phyloP scores from a whole-genome alignment of 2,329 filamentous ascomycete species.

The Fusarium praegraminearum region DNA sequence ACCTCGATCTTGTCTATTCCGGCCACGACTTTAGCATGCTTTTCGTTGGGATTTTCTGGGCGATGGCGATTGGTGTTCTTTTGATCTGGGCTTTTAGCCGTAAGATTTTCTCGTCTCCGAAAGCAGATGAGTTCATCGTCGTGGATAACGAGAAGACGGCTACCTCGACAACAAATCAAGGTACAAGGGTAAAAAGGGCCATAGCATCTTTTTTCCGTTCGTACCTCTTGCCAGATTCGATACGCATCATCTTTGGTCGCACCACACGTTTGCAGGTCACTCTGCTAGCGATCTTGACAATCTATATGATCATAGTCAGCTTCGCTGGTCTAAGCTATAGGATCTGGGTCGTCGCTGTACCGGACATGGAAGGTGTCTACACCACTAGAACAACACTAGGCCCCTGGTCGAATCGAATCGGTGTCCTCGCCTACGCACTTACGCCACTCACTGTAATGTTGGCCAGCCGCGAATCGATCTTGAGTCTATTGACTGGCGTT shows the following conservation, averaged over 20 bases:
- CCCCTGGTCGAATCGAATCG: background rate
- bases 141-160: background rate
- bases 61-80: background rate
- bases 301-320: background rate
- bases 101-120: background rate
- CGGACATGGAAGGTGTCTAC: background rate
- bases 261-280: background rate
- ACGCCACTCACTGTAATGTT: background rate
- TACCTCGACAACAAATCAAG: background rate
- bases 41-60: background rate
- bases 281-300: background rate
- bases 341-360: background rate
- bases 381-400: background rate
- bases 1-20: conserved; percentile 1
- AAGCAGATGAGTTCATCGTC: background rate
- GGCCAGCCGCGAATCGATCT: background rate
- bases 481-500: background rate
- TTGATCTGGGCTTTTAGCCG: background rate
- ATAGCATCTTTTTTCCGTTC: background rate
- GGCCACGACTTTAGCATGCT: background rate
- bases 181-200: background rate
- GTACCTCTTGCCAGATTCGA: background rate
- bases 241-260: background rate
- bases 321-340: background rate
- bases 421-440: conserved; percentile 1